phyloP scores from a whole-genome alignment of 148 eudicot genomes.

The Rhododendron henanense region DNA sequence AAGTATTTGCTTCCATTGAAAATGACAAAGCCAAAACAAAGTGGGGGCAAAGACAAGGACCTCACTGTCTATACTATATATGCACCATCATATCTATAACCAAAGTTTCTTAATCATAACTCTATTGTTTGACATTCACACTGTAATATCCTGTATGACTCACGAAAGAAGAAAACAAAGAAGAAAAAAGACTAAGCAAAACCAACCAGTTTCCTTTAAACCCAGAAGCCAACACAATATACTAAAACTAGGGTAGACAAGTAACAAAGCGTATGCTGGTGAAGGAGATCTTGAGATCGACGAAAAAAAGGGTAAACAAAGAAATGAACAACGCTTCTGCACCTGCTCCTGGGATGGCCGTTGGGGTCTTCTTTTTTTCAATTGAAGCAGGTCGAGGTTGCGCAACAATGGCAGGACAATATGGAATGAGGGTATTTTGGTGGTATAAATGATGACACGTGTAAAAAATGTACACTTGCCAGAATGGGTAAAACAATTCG shows the following conservation, averaged over 20 bases:
- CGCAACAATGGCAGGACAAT: slow-evolving; percentile 28
- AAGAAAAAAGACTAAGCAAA: neutral
- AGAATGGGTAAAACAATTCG: neutral
- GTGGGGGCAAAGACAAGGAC: neutral
- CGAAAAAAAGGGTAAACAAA: neutral
- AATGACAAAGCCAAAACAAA: slow-evolving; percentile 19
- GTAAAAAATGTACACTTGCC: slow-evolving; percentile 65
- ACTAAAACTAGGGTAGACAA: slow-evolving; percentile 4
- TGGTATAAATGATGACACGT: slow-evolving; percentile 39
- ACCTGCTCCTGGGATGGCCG: slow-evolving; percentile 37
- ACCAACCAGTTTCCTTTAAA: slow-evolving; percentile 14
- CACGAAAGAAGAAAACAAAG: neutral
- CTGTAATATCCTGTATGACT: slow-evolving; percentile 31
- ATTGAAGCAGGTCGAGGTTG: slow-evolving; percentile 79
- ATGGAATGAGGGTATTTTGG: slow-evolving; percentile 6
- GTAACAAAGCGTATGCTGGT: neutral
- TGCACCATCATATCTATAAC: slow-evolving; percentile 15
- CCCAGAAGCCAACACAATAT: slow-evolving; percentile 11
- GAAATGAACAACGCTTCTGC: slow-evolving; percentile 58
- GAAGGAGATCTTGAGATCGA: neutral
- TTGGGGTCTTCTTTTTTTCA: neutral
- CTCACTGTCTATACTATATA: slow-evolving; percentile 5
- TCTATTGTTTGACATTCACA: slow-evolving; percentile 27
- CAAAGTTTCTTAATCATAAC: slow-evolving; percentile 12
- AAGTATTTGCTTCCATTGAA: slow-evolving; percentile 22